A percentile compares a stretch with the other conserved stretches of the same genome.
Evolutionary conservation across 116 monocot species (phyloP).

Genomic region (Dioscorea cayenensis): DNA sequence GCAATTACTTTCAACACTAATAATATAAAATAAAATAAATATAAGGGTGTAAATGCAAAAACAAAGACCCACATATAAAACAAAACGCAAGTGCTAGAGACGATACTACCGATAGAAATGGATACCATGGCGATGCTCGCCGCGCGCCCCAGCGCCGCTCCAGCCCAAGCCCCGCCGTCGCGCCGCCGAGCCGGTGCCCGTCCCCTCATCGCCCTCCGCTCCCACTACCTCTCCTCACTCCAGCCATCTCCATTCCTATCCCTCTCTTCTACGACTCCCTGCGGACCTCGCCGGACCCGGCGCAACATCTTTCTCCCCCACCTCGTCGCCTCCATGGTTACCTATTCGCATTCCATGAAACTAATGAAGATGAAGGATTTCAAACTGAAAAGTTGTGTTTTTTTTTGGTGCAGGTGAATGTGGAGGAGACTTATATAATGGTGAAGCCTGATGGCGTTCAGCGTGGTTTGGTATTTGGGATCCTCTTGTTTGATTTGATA

Average conservation of each 20-base stretch:
- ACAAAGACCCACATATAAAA: no score
- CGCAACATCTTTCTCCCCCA: constrained; percentile 39
- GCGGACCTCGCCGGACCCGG: constrained; percentile 4
- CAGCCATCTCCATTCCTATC: constrained; percentile 22
- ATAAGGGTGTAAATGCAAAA: no score
- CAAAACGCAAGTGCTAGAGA: no score
- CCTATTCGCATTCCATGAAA: background rate
- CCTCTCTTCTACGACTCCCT: constrained; percentile 7
- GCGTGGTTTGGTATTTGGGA: constrained; percentile 70
- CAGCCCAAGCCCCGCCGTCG: background rate
- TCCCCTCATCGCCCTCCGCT: background rate
- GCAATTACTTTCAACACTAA: no score
- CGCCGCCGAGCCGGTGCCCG: background rate
- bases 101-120: background rate
- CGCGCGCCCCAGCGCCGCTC: background rate
- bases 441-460: constrained; percentile 95
- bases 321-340: constrained; percentile 65
- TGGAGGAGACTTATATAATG: constrained; percentile 88
- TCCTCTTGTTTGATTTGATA: background rate
- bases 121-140: background rate
- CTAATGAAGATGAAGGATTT: background rate
- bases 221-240: constrained; percentile 23
- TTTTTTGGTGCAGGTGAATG: constrained; percentile 28
- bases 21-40: no score
- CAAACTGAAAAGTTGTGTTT: background rate